Conservation (phyloP, 306 rosid genomes). For the Dicorynia guianensis region DNA sequence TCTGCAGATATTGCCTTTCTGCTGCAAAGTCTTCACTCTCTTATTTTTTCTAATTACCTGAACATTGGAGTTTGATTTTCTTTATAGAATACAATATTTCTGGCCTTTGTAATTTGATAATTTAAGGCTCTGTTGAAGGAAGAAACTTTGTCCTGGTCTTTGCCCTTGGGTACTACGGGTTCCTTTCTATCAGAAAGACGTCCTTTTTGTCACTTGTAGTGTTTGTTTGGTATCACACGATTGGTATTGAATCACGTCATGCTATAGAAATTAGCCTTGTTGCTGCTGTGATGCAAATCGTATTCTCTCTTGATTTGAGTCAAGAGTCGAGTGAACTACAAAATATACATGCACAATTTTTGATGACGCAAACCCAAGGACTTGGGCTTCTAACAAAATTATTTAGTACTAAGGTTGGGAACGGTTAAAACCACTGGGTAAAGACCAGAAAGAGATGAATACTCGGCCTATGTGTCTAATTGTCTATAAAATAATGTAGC, state of each 20-base stretch:
- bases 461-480: background rate
- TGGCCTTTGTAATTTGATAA: constrained; percentile 8
- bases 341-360: background rate
- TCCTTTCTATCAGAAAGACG: background rate
- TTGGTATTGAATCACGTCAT: background rate
- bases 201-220: background rate
- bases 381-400: background rate
- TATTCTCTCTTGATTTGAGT: constrained; percentile 15
- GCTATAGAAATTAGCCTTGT: background rate
- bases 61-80: background rate
- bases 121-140: background rate
- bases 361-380: background rate
- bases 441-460: background rate
- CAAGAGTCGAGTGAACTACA: background rate
- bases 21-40: background rate
- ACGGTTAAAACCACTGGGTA: background rate
- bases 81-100: background rate
- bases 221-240: background rate
- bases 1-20: background rate
- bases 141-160: background rate
- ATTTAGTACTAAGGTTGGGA: background rate
- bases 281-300: background rate
- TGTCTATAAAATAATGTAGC: background rate
- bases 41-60: background rate
- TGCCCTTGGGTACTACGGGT: background rate